Conservation (phyloP, 176 grass and related monocot species). For the Juncus effusus region DNA sequence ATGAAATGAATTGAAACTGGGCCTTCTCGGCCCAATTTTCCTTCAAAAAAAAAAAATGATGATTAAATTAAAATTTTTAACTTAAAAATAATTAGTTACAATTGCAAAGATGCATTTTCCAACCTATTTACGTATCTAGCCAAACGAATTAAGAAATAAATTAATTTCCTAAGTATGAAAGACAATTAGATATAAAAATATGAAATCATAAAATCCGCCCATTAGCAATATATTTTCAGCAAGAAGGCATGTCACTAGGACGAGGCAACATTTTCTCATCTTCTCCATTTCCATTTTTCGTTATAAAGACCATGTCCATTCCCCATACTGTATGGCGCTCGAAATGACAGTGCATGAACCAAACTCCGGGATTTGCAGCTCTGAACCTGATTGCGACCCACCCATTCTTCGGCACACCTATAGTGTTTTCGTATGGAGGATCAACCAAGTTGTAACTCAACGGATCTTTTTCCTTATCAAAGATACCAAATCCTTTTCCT, state of each 20-base stretch:
- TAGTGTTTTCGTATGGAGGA: slow-evolving; percentile 35
- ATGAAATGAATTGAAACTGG: too few species aligned
- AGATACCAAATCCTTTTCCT: slow-evolving; percentile 39
- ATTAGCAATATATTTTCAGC: background rate
- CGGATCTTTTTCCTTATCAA: slow-evolving; percentile 33
- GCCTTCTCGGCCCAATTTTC: too few species aligned
- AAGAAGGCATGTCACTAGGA: slow-evolving; percentile 21
- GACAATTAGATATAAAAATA: too few species aligned
- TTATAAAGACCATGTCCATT: slow-evolving; percentile 23
- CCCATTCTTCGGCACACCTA: slow-evolving; percentile 28
- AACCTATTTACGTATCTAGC: background rate
- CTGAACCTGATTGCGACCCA: slow-evolving; percentile 40
- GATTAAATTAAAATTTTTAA: background rate
- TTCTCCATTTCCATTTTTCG: slow-evolving; percentile 19
- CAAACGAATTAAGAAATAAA: slow-evolving; percentile 5
- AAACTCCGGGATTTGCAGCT: slow-evolving; percentile 40
- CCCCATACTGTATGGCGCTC: slow-evolving; percentile 18
- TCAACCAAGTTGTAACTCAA: slow-evolving; percentile 43
- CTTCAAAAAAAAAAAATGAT: too few species aligned
- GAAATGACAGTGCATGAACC: slow-evolving; percentile 7
- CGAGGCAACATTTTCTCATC: slow-evolving; percentile 14
- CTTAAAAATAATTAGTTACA: background rate
- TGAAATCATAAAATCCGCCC: too few species aligned
- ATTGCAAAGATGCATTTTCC: background rate
- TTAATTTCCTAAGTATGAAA: slow-evolving; percentile 4